phyloP scores from a whole-genome alignment of 2,329 filamentous ascomycete genomes.

The Phialophora chinensis region DNA sequence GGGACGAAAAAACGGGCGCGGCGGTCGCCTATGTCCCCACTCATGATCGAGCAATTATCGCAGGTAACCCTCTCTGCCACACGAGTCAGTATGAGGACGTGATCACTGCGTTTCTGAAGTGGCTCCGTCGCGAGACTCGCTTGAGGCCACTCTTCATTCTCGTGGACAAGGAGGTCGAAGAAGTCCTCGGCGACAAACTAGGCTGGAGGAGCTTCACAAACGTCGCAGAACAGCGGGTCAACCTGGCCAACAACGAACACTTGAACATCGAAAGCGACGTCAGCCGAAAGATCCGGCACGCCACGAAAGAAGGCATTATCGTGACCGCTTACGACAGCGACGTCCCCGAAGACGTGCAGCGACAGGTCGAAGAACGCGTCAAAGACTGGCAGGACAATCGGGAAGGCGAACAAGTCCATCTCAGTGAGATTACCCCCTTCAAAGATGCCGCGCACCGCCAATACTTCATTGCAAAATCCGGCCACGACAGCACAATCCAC shows the following conservation, averaged over 20 bases:
- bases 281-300: constrained; percentile 72
- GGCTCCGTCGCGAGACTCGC: constrained; percentile 62
- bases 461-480: constrained; percentile 72
- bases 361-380: constrained; percentile 69
- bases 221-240: constrained; percentile 77
- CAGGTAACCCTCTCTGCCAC: constrained; percentile 80
- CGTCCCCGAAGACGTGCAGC: constrained; percentile 65
- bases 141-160: constrained; percentile 81
- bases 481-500: constrained; percentile 68
- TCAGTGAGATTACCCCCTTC: constrained; percentile 82
- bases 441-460: constrained; percentile 75
- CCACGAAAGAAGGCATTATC: constrained; percentile 77
- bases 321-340: constrained; percentile 69
- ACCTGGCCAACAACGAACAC: constrained; percentile 65
- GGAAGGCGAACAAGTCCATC: constrained; percentile 78
- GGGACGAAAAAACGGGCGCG: constrained; percentile 72
- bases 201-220: constrained; percentile 81
- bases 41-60: constrained; percentile 74
- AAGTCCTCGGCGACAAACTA: constrained; percentile 72
- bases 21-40: constrained; percentile 76
- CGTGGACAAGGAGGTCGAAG: constrained; percentile 71
- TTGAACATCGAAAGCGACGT: constrained; percentile 60
- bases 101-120: constrained; percentile 70
- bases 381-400: constrained; percentile 74
- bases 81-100: constrained; percentile 70